Evolutionary conservation across 2,329 filamentous ascomycete species (phyloP).

Genomic region (Penicillium sp.): DNA sequence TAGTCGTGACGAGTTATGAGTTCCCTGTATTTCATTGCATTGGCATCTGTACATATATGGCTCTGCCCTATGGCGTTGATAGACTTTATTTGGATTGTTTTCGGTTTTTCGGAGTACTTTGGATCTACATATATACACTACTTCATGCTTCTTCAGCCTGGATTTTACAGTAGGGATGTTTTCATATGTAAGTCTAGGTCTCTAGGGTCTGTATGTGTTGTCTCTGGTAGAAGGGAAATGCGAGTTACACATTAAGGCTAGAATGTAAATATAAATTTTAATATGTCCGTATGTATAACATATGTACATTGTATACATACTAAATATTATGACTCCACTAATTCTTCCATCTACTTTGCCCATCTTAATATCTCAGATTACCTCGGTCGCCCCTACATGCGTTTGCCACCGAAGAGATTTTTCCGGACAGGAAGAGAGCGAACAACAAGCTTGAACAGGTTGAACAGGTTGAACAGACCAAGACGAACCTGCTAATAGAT

Average conservation of each 20-base stretch:
- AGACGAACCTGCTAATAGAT: neutral
- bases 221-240: neutral
- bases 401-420: slow-evolving; percentile 23
- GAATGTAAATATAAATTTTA: neutral
- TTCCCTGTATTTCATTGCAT: slow-evolving; percentile 11
- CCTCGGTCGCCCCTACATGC: slow-evolving; percentile 5
- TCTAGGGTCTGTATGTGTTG: neutral
- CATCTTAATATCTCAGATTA: neutral
- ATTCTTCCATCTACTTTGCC: neutral
- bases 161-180: neutral
- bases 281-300: neutral
- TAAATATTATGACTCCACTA: neutral
- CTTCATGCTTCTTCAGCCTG: neutral
- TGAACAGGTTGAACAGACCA: neutral
- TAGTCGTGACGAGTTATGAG: slow-evolving; percentile 43
- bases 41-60: slow-evolving; percentile 19
- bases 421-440: neutral
- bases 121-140: neutral
- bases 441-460: neutral
- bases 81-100: slow-evolving; percentile 3
- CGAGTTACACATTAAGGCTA: neutral
- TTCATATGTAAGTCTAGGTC: neutral
- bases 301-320: neutral
- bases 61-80: slow-evolving; percentile 13
- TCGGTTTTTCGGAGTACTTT: neutral